Evolutionary conservation across 1,139 yeast genomes (phyloP), one percentile per base, ranked within the genome.

Genomic region (Diutina pseudorugosa): DNA sequence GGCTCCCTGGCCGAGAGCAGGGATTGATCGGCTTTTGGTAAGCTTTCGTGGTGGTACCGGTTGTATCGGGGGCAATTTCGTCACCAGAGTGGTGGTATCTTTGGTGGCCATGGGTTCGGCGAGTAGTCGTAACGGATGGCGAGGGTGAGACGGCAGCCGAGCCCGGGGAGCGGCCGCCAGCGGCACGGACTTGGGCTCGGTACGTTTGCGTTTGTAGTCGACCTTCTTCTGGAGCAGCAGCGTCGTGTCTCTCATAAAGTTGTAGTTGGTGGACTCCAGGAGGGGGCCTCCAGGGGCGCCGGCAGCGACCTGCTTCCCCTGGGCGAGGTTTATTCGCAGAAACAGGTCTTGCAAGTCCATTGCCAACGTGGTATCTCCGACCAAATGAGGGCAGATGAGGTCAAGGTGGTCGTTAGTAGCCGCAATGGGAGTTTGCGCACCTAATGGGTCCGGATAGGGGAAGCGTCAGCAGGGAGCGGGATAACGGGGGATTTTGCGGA

Each of bases 171-270:
- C n/a, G 12, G 33, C 47, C 25, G 47, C 47, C 47, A 23, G 47
- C 47, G 25, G 47, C 47, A 21, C 47, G 20, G 40, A 4, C n/a
- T 12, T n/a, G 12, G 27, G 20, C 49, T 45, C 49, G 40, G 27
- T 18, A 20, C 27, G 27, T 12, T 25, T 45, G 20, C 49, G 36
- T 14, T 45, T 45, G n/a, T 14, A 45, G 12, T 45, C 49, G n/a
- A 27, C 41, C 23, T 45, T 45, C 40, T 45, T 45, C 27, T 45
- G 49, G 20, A 45, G 49, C 49, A 45, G 49, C 49, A 45, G 49
- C 16, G 49, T 45, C n/a, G 49, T 45, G 8, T 27, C 49, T 20
- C 49, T 7, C 49, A 45, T 45, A 16, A 45, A 45, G 19, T 16
- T 27, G 16, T 27, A 45, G 27, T 45, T 45, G 49, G 49, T 45